These are phyloP conservation scores for Xylaria palmicola DNA, from an alignment of 495 filamentous ascomycete genomes.

Conservation along the genomic window DNA sequence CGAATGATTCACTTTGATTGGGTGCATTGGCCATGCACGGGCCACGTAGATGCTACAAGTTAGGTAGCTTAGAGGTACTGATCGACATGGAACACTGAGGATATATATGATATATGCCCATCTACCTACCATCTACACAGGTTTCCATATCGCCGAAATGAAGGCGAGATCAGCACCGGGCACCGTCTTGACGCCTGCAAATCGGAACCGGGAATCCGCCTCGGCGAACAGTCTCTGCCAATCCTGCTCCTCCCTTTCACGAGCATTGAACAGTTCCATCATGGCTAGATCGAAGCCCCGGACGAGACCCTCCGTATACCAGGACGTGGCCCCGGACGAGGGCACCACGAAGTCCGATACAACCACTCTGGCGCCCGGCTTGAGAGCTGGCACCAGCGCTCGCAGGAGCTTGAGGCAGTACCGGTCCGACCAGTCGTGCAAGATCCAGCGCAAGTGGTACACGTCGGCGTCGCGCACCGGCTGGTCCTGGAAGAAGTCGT, in stretches of 20 bases:
- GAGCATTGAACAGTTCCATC: background rate
- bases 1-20: background rate
- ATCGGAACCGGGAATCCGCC: background rate
- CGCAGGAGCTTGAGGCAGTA: conserved; percentile 42
- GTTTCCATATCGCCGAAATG: background rate
- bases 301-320: background rate
- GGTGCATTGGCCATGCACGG: no score
- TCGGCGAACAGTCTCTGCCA: background rate
- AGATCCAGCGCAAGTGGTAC: conserved; percentile 51
- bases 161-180: background rate
- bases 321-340: background rate
- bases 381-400: conserved; percentile 40
- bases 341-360: conserved; percentile 43
- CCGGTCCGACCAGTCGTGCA: conserved; percentile 51
- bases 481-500: conserved; percentile 52
- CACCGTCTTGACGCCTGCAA: background rate
- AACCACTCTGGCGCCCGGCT: conserved; percentile 34
- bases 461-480: conserved; percentile 47
- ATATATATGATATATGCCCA: no score
- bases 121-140: no score
- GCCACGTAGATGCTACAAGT: no score
- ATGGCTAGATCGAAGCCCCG: background rate
- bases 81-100: no score
- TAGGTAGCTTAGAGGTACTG: no score
- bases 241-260: background rate